phyloP scores from a whole-genome alignment of 2,329 filamentous ascomycete genomes.

The Massarina eburnea region DNA sequence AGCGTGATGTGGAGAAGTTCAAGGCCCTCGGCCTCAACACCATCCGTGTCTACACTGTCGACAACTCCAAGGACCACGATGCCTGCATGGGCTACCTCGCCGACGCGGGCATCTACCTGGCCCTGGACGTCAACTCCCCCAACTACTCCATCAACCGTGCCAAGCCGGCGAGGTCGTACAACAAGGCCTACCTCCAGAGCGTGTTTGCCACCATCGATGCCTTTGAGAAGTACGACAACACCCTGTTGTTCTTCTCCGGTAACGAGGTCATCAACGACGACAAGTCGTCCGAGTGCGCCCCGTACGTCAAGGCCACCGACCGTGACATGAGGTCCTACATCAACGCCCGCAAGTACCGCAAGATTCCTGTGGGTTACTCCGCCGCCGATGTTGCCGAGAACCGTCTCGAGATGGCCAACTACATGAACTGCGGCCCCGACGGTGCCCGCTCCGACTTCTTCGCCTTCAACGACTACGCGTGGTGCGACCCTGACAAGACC shows the following conservation, averaged over 20 bases:
- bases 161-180: conserved; percentile 76
- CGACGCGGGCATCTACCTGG: conserved; percentile 87
- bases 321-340: conserved; percentile 82
- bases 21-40: conserved; percentile 86
- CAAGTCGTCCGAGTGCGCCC: conserved; percentile 63
- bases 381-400: conserved; percentile 84
- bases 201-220: conserved; percentile 87
- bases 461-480: conserved; percentile 87
- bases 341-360: conserved; percentile 66
- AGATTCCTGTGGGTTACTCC: conserved; percentile 77
- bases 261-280: conserved; percentile 77
- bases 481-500: conserved; percentile 74
- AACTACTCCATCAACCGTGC: conserved; percentile 83
- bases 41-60: conserved; percentile 87
- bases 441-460: conserved; percentile 87
- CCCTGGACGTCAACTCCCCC: conserved; percentile 89
- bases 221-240: conserved; percentile 83
- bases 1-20: conserved; percentile 80
- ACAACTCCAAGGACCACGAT: conserved; percentile 81
- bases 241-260: conserved; percentile 78
- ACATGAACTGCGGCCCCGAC: conserved; percentile 91
- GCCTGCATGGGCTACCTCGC: conserved; percentile 80
- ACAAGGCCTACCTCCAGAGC: conserved; percentile 79
- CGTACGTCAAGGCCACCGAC: conserved; percentile 72
- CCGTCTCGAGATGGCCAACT: conserved; percentile 81